Percentiles rank a stretch among this genome's conserved stretches.
phyloP scores from a whole-genome alignment of 2,329 filamentous ascomycete species.

The Hypoxylon sp. region DNA sequence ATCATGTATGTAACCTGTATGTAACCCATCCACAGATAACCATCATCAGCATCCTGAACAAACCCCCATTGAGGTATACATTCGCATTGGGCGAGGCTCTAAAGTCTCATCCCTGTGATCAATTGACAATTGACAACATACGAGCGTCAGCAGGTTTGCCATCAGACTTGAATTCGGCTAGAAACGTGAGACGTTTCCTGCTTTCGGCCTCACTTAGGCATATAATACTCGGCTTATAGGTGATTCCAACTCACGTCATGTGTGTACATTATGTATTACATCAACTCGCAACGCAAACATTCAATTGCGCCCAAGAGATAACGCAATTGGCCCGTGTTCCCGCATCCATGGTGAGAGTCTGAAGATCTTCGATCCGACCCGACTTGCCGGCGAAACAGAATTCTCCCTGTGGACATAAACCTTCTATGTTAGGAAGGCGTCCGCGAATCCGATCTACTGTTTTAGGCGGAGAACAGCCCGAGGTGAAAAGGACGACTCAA shows the following conservation, averaged over 20 bases:
- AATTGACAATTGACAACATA: constrained; percentile 25
- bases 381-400: constrained; percentile 24
- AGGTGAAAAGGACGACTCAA: constrained; percentile 6
- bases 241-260: constrained; percentile 32
- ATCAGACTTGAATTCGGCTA: not conserved
- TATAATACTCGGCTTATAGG: constrained; percentile 36
- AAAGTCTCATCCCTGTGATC: not conserved
- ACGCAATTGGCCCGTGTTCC: constrained; percentile 33
- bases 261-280: not conserved
- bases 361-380: constrained; percentile 37
- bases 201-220: constrained; percentile 11
- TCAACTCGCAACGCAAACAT: not conserved
- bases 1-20: constrained; percentile 33
- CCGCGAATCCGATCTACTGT: constrained; percentile 35
- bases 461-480: constrained; percentile 20
- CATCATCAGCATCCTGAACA: constrained; percentile 14
- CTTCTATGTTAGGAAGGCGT: constrained; percentile 27
- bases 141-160: constrained; percentile 17
- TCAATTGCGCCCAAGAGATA: constrained; percentile 5
- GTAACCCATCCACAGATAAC: constrained; percentile 8
- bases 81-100: not conserved
- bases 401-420: not conserved
- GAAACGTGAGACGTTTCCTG: constrained; percentile 9
- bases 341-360: constrained; percentile 15
- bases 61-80: constrained; percentile 3